Percentiles rank a stretch among this genome's conserved stretches.
Evolutionary conservation across 1,139 yeast species (phyloP).

Genomic region (Suhomyces panamericanus): DNA sequence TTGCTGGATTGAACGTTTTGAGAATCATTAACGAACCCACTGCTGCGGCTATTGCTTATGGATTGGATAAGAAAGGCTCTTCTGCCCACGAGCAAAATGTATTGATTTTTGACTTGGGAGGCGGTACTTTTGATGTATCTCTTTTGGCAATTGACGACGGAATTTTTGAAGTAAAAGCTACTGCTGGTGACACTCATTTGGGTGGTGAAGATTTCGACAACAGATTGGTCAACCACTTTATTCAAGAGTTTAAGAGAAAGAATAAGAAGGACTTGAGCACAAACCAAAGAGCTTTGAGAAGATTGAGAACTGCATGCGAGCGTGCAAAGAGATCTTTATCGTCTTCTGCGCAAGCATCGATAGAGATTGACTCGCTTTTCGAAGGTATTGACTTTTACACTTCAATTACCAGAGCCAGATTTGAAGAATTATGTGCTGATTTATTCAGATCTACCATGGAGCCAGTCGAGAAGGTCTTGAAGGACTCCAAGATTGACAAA

Average conservation of each 20-base stretch:
- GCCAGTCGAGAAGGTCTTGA: conserved; percentile 84
- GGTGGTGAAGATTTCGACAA: conserved; percentile 66
- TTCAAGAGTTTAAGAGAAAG: conserved; percentile 83
- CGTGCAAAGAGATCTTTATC: conserved; percentile 90
- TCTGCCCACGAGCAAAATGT: conserved; percentile 25
- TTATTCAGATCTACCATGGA: conserved; percentile 82
- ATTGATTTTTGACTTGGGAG: conserved; percentile 51
- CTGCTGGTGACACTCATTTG: conserved; percentile 30
- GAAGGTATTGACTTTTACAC: conserved; percentile 83
- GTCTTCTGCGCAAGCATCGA: conserved; percentile 81
- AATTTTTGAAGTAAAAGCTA: conserved; percentile 26
- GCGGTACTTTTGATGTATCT: conserved; percentile 52
- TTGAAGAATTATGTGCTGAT: conserved; percentile 83
- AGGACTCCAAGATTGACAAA: conserved; percentile 78
- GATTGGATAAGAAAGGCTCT: conserved; percentile 40
- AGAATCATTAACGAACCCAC: conserved; percentile 54
- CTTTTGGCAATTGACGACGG: conserved; percentile 25
- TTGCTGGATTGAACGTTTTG: conserved; percentile 51
- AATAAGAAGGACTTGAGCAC: conserved; percentile 70
- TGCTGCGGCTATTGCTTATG: conserved; percentile 53
- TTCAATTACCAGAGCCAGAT: conserved; percentile 86
- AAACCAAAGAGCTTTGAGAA: conserved; percentile 82
- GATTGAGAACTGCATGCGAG: conserved; percentile 90
- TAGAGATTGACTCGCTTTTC: conserved; percentile 79
- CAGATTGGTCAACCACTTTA: conserved; percentile 76